Conservation (phyloP, 768 basidiomycete species). For the Tulasnella sp. region DNA sequence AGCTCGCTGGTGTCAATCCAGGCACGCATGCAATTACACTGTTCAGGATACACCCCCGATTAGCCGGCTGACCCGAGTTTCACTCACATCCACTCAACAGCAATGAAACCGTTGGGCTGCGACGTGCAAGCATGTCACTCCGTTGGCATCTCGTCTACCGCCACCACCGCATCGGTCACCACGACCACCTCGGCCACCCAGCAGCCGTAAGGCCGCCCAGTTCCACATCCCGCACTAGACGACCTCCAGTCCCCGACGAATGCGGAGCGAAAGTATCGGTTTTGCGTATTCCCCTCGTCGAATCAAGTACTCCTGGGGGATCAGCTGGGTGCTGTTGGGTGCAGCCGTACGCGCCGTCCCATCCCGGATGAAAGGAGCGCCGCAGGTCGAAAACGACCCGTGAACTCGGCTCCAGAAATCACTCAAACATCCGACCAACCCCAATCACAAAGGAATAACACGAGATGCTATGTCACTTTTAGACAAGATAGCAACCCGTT, state of each 20-base stretch:
- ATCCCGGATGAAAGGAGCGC: too few relatives aligned
- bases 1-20: constrained; percentile 30
- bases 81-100: neutral
- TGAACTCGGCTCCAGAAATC: neutral
- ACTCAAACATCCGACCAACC: neutral
- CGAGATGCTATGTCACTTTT: too few relatives aligned
- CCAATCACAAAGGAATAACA: neutral
- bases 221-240: neutral
- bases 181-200: too few relatives aligned
- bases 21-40: constrained; percentile 17
- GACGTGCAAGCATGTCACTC: neutral
- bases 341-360: too few relatives aligned
- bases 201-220: neutral
- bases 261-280: too few relatives aligned
- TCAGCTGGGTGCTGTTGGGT: too few relatives aligned
- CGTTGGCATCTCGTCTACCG: neutral
- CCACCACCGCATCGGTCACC: neutral
- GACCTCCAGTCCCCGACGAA: too few relatives aligned
- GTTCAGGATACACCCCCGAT: neutral
- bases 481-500: too few relatives aligned
- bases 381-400: too few relatives aligned
- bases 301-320: too few relatives aligned
- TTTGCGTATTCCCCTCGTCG: too few relatives aligned
- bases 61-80: neutral
- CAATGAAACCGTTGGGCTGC: constrained; percentile 8